Evolutionary conservation across 2,329 filamentous ascomycete species (phyloP).

Genomic region (Dissoconium aciculare): DNA sequence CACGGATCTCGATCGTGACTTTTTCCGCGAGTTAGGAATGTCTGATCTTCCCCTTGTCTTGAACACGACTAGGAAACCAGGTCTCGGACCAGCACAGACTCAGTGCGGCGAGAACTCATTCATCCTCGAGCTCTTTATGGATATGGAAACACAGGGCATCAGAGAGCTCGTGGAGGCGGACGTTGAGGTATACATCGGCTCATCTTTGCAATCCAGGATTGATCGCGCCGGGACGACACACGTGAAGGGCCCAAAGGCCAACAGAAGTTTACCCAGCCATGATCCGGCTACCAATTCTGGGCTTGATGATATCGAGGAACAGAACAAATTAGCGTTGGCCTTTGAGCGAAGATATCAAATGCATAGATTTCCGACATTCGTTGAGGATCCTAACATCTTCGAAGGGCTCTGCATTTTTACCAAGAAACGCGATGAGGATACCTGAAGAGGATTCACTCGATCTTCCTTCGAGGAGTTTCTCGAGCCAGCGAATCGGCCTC

Average conservation of each 20-base stretch:
- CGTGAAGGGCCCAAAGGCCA: neutral
- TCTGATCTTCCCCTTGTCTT: neutral
- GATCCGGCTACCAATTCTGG: neutral
- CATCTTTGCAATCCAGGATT: neutral
- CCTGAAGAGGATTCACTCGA: too few species aligned
- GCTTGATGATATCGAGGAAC: neutral
- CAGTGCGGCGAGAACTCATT: neutral
- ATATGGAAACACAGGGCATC: neutral
- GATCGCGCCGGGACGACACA: neutral
- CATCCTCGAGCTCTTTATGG: conserved; percentile 1
- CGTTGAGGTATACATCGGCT: neutral
- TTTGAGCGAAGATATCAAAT: conserved; percentile 8
- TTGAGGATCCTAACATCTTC: conserved; percentile 19
- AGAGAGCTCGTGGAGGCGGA: neutral
- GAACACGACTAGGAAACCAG: conserved; percentile 3
- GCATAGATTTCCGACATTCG: conserved; percentile 15
- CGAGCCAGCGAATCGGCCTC: too few species aligned
- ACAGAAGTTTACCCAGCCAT: neutral
- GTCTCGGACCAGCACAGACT: conserved; percentile 8
- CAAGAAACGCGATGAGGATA: conserved; percentile 15
- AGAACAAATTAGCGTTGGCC: conserved; percentile 5
- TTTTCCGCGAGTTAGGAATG: conserved; percentile 11
- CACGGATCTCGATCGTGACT: conserved; percentile 16
- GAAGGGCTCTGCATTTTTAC: conserved; percentile 16
- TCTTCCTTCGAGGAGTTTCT: too few species aligned